A percentile compares a stretch with the other conserved stretches of the same genome.
Evolutionary conservation across 345 rosid species (phyloP).

Genomic region (Conringia planisiliqua): DNA sequence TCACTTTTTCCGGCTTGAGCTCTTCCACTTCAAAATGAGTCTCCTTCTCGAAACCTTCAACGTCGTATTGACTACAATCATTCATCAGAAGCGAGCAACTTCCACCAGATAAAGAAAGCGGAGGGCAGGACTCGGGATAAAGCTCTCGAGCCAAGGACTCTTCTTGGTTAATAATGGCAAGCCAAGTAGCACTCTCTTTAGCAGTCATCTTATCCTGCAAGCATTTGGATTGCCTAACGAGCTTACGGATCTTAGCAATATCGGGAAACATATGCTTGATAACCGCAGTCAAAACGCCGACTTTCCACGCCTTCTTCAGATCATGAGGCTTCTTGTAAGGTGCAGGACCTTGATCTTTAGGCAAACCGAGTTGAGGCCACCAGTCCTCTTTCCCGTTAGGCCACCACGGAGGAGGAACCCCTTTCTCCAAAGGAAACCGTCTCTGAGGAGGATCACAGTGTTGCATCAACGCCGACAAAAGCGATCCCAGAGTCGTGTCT

Average conservation of each 20-base stretch:
- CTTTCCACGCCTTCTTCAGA: constrained; percentile 97
- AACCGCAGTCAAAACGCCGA: constrained; percentile 93
- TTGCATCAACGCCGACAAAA: constrained; percentile 93
- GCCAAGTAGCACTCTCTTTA: constrained; percentile 98
- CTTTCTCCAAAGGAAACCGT: constrained; percentile 82
- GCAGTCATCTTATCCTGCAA: constrained; percentile 99
- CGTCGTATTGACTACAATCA: constrained; percentile 79
- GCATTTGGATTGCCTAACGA: constrained; percentile 89
- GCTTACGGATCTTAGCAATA: constrained; percentile 87
- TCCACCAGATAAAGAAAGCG: constrained; percentile 45
- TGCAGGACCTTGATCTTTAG: constrained; percentile 65
- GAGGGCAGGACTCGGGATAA: constrained; percentile 38
- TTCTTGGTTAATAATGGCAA: constrained; percentile 78
- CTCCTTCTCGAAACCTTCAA: constrained; percentile 64
- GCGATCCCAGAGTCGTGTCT: constrained; percentile 94
- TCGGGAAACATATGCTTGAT: constrained; percentile 98
- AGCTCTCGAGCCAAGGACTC: constrained; percentile 74
- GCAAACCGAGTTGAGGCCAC: constrained; percentile 80
- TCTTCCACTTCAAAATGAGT: constrained; percentile 58
- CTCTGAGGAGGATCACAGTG: constrained; percentile 98
- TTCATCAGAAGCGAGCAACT: constrained; percentile 53
- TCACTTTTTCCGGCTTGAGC: constrained; percentile 50
- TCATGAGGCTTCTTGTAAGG: constrained; percentile 99
- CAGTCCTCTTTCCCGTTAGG: constrained; percentile 88
- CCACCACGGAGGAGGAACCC: constrained; percentile 98